A percentile compares a stretch with the other conserved stretches of the same genome.
These are phyloP conservation scores for Ophiosphaerella herpotricha DNA, from an alignment of 2,329 filamentous ascomycete genomes.

Conservation along the genomic window DNA sequence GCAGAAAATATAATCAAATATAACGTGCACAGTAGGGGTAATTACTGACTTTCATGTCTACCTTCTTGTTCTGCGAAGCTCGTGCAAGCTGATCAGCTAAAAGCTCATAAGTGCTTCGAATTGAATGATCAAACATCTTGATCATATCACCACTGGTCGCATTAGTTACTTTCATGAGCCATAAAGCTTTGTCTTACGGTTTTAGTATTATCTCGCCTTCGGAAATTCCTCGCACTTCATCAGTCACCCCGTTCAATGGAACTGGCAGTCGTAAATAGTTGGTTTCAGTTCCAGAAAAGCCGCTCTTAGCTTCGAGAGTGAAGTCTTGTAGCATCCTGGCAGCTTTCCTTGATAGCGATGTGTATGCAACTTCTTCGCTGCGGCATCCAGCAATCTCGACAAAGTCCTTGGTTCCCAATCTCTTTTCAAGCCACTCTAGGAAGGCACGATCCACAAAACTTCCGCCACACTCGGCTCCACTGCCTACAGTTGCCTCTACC, in stretches of 20 bases:
- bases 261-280: constrained; percentile 20
- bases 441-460: constrained; percentile 34
- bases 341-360: constrained; percentile 13
- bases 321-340: constrained; percentile 29
- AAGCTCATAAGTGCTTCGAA: constrained; percentile 17
- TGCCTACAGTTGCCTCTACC: constrained; percentile 29
- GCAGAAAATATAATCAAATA: no score
- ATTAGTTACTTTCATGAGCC: neutral
- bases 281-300: constrained; percentile 23
- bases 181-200: constrained; percentile 11
- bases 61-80: constrained; percentile 1
- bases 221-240: constrained; percentile 19
- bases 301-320: constrained; percentile 18
- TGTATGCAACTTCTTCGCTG: constrained; percentile 15
- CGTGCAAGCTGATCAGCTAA: constrained; percentile 14
- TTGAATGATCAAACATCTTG: constrained; percentile 20
- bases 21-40: neutral
- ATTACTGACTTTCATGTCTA: constrained; percentile 19
- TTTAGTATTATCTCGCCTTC: constrained; percentile 30
- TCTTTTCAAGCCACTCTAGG: constrained; percentile 24
- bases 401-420: constrained; percentile 25
- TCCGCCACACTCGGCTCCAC: constrained; percentile 33
- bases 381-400: constrained; percentile 17
- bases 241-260: constrained; percentile 22
- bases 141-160: constrained; percentile 18